Conservation (phyloP, 306 rosid genomes). For the Rosa chinensis region DNA sequence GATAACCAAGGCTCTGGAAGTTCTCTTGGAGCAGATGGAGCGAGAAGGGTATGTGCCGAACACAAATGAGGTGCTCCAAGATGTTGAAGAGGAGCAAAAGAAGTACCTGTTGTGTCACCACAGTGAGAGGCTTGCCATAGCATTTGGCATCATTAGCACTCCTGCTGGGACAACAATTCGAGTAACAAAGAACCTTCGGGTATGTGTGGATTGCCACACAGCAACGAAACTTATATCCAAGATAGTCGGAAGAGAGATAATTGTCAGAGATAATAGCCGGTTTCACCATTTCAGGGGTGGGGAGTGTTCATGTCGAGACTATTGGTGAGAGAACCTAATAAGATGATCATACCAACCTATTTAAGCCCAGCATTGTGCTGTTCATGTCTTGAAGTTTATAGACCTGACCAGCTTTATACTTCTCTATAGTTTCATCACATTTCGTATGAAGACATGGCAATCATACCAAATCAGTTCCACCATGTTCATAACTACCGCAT, state of each 20-base stretch:
- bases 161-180: constrained; percentile 73
- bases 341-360: not conserved
- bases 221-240: constrained; percentile 73
- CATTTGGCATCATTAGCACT: constrained; percentile 80
- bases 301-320: constrained; percentile 33
- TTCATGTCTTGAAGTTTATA: too few species aligned
- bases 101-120: constrained; percentile 51
- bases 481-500: not conserved
- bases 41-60: constrained; percentile 63
- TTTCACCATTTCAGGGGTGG: constrained; percentile 76
- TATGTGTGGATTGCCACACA: constrained; percentile 73
- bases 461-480: not conserved
- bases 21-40: constrained; percentile 75
- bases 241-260: constrained; percentile 75
- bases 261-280: constrained; percentile 80
- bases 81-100: constrained; percentile 80
- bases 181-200: constrained; percentile 71
- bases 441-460: too few species aligned
- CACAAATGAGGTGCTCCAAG: constrained; percentile 69
- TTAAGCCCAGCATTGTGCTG: not conserved
- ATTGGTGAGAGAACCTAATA: constrained; percentile 24
- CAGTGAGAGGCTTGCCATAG: constrained; percentile 89
- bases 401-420: too few species aligned
- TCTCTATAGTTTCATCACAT: too few species aligned
- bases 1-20: constrained; percentile 54